phyloP scores from a whole-genome alignment of 179 eudicot species.

The Camellia oleifera region DNA sequence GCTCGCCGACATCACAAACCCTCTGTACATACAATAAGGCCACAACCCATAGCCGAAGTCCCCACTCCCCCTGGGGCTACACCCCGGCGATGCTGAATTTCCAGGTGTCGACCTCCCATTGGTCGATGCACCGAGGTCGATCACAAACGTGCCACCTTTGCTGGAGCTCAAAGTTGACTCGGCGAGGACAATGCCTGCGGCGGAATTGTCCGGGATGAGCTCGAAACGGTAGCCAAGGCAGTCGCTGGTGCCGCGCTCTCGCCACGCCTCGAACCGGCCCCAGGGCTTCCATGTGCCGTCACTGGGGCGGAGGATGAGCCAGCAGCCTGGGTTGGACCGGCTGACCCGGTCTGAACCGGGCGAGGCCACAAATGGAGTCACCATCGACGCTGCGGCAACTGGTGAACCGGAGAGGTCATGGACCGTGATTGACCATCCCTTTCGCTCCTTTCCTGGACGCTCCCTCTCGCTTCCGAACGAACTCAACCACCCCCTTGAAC shows the following conservation, averaged over 20 bases:
- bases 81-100: slow-evolving; percentile 36
- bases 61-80: slow-evolving; percentile 64
- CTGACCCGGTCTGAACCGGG: slow-evolving; percentile 83
- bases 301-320: slow-evolving; percentile 82
- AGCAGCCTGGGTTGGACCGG: slow-evolving; percentile 81
- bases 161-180: slow-evolving; percentile 53
- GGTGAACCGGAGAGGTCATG: slow-evolving; percentile 91
- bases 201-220: slow-evolving; percentile 55
- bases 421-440: slow-evolving; percentile 79
- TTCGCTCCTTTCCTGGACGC: slow-evolving; percentile 62
- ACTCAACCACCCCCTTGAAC: slow-evolving; percentile 64
- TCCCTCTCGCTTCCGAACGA: slow-evolving; percentile 74
- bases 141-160: slow-evolving; percentile 70
- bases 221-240: slow-evolving; percentile 77
- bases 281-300: slow-evolving; percentile 89
- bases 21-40: slow-evolving; percentile 56
- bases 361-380: slow-evolving; percentile 84
- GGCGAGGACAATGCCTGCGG: slow-evolving; percentile 47
- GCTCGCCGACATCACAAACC: slow-evolving; percentile 78
- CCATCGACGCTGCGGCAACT: slow-evolving; percentile 88
- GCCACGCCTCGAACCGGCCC: slow-evolving; percentile 94
- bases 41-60: slow-evolving; percentile 55
- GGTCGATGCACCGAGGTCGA: slow-evolving; percentile 43
- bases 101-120: too few species aligned
- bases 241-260: slow-evolving; percentile 66